These are phyloP conservation scores for Oemleria cerasiformis DNA, from an alignment of 306 rosid species.

Conservation along the genomic window DNA sequence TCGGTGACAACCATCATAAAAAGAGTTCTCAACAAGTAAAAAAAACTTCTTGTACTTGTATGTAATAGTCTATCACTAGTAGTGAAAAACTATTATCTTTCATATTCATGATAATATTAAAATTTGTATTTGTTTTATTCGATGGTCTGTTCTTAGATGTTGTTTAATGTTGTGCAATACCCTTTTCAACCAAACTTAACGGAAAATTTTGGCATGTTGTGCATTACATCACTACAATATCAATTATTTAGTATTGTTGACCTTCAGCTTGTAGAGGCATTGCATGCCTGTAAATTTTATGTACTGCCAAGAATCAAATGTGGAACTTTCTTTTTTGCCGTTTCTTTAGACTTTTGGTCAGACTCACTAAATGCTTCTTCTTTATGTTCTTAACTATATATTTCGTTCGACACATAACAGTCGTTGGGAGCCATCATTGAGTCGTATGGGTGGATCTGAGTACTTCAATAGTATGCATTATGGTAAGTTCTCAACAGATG, in stretches of 20 bases:
- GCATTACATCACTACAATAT: background rate
- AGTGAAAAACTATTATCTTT: background rate
- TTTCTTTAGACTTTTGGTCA: background rate
- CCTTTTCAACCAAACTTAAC: background rate
- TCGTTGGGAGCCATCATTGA: conserved; percentile 87
- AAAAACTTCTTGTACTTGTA: background rate
- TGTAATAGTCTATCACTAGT: background rate
- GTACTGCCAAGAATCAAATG: background rate
- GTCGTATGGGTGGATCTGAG: conserved; percentile 84
- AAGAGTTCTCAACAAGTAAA: background rate
- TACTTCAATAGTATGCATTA: conserved; percentile 66
- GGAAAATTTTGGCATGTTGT: background rate
- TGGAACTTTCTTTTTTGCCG: no score
- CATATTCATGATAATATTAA: background rate
- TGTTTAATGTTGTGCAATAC: background rate
- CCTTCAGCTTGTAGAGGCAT: conserved; percentile 14
- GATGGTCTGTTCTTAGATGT: background rate
- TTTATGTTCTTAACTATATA: conserved; percentile 17
- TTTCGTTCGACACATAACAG: conserved; percentile 42
- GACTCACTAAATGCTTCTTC: conserved; percentile 26
- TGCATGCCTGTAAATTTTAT: background rate
- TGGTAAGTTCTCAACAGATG: conserved; percentile 49
- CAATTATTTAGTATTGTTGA: background rate
- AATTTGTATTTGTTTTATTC: background rate
- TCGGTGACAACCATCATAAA: background rate